phyloP scores from a whole-genome alignment of 345 rosid species.

The Syzygium jambos region DNA sequence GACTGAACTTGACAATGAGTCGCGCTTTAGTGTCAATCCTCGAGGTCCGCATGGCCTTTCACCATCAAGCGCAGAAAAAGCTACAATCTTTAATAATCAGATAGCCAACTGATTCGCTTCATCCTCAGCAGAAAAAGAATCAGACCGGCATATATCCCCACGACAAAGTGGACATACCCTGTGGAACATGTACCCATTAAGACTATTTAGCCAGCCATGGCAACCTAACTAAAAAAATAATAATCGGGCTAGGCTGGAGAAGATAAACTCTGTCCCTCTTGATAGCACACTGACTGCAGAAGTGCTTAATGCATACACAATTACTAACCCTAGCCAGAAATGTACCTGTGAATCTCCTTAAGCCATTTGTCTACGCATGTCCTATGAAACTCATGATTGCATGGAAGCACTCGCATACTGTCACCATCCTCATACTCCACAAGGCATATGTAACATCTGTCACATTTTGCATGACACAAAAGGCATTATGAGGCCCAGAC shows the following conservation, averaged over 20 bases:
- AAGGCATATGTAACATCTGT: slow-evolving; percentile 95
- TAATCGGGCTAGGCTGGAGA: not conserved
- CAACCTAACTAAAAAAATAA: not conserved
- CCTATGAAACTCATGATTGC: slow-evolving; percentile 83
- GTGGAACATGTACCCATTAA: slow-evolving; percentile 2
- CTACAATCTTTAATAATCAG: not conserved
- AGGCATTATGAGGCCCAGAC: not conserved
- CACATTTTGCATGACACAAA: not conserved
- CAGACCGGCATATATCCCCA: slow-evolving; percentile 76
- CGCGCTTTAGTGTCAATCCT: not conserved
- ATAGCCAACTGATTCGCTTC: slow-evolving; percentile 6
- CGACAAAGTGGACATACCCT: slow-evolving; percentile 99
- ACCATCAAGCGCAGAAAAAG: not conserved
- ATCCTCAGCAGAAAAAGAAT: slow-evolving; percentile 23
- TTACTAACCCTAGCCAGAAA: not conserved
- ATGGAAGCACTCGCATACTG: slow-evolving; percentile 72
- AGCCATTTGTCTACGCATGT: slow-evolving; percentile 95
- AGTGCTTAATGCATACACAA: not conserved
- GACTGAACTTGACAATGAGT: not conserved
- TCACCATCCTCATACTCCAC: slow-evolving; percentile 96
- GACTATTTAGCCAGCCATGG: not conserved
- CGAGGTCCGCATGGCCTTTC: not conserved
- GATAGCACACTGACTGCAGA: not conserved
- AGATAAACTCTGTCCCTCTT: not conserved
- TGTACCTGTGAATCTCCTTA: slow-evolving; percentile 94